phyloP scores from a whole-genome alignment of 73 alveolate genomes.

The Diophrys sp. region DNA sequence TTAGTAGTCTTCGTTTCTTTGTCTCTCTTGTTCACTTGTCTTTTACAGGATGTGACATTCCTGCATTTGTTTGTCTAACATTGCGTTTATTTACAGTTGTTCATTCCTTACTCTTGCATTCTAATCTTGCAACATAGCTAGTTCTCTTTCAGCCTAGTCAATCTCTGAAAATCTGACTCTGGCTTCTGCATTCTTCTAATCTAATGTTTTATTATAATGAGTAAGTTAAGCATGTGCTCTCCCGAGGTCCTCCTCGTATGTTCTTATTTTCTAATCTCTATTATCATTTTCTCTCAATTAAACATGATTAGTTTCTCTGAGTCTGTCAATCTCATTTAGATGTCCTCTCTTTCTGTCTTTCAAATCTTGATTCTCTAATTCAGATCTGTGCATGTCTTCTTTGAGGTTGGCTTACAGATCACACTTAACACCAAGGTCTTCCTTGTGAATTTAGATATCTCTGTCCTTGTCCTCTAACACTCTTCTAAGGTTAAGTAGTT shows the following conservation, averaged over 20 bases:
- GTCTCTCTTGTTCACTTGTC: background rate
- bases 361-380: constrained; percentile 14
- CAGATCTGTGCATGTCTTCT: background rate
- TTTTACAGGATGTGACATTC: background rate
- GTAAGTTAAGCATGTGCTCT: constrained; percentile 15
- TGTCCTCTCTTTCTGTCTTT: constrained; percentile 26
- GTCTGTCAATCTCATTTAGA: constrained; percentile 33
- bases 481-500: constrained; percentile 5
- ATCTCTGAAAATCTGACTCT: background rate
- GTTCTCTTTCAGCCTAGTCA: background rate
- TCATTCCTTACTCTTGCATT: background rate
- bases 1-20: background rate
- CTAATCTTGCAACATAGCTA: background rate
- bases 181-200: background rate
- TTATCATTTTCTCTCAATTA: constrained; percentile 24
- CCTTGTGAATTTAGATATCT: constrained; percentile 14
- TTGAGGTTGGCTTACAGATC: constrained; percentile 7
- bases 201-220: background rate
- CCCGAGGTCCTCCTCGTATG: constrained; percentile 27
- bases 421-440: constrained; percentile 21
- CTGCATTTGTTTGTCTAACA: background rate
- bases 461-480: constrained; percentile 27
- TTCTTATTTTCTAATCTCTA: constrained; percentile 15
- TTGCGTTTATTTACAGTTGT: background rate
- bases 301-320: constrained; percentile 32